phyloP scores from a whole-genome alignment of 495 filamentous ascomycete genomes.

The Pseudotulostoma volvatum region DNA sequence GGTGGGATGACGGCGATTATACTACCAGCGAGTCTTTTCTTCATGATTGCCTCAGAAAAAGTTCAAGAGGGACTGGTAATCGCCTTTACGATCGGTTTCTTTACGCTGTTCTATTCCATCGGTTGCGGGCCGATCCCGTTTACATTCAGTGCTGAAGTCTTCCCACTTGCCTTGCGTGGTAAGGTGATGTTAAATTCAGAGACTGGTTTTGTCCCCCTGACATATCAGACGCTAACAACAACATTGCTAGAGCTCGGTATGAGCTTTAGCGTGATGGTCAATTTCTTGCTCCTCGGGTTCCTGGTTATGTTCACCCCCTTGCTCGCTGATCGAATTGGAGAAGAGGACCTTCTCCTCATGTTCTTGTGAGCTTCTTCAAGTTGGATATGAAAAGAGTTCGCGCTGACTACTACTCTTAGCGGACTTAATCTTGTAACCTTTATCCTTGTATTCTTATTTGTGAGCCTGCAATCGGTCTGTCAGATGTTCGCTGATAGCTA shows the following conservation, averaged over 20 bases:
- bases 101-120: conserved; percentile 10
- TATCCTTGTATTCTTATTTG: no score
- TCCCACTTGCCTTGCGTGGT: conserved; percentile 50
- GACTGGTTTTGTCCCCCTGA: no score
- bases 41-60: conserved; percentile 2
- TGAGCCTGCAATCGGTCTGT: no score
- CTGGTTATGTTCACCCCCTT: no score
- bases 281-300: conserved; percentile 31
- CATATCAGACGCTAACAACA: conserved; percentile 1
- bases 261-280: conserved; percentile 51
- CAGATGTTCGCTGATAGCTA: no score
- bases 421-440: no score
- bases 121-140: conserved; percentile 13
- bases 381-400: no score
- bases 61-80: conserved; percentile 5
- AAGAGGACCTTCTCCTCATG: no score
- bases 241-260: conserved; percentile 40
- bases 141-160: conserved; percentile 42
- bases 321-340: no score
- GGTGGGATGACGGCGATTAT: conserved; percentile 11
- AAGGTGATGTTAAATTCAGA: no score
- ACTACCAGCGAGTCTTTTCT: conserved; percentile 7
- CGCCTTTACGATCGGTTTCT: conserved; percentile 7
- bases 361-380: no score
- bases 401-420: no score